Base-by-base conservation (phyloP, 208 protist genomes). In the Blastocrithidia nonstop region DNA sequence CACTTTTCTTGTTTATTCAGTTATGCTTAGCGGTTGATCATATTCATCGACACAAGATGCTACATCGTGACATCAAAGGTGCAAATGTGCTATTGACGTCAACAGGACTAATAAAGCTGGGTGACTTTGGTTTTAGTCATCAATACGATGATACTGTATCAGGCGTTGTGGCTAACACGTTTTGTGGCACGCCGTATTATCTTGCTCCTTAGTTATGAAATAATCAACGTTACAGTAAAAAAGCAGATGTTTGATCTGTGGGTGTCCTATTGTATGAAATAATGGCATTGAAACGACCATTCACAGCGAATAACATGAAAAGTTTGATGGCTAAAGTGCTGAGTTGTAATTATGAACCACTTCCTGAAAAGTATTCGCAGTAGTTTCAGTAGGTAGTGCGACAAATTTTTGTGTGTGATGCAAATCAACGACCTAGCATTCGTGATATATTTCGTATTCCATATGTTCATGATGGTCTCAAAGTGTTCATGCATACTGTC, bases 171-270 rank as follows among this genome's bases (percentile, higher is more conserved):
- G 79, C 79, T 0, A 89, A 81, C 58, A 89, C 79, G 9, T 89
- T 89, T 64, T 65, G 55, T 28, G 68, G 68, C 4, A 76, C 68
- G 0, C 68, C 68, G 11, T 76, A 84, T 43, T 92, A 88, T 45
- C 80, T 95, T 22, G 83, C 87, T 5, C 87, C 87, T 5, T 83
- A 95, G 59, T 61, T 89, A 48, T 89, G 79, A 75, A 89, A 80
- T 53, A 89, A 89, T 59, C 68, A 82, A 46, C 52, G 79, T 16
- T 89, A 89, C 50, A 85, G 66, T 52, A 89, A 89, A 45, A 89
- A 89, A 64, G 79, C 79, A 0, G 79, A 89, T 53, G 69, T 89
- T 27, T 84, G 73, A 74, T 84, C 79, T 0, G 43, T 84, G 35
- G 79, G 74, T 28, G 79, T 84, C 24, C 42, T 84, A 16, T 37